Base-by-base conservation (phyloP, 257 asterid genomes). In the Apocynum venetum region DNA sequence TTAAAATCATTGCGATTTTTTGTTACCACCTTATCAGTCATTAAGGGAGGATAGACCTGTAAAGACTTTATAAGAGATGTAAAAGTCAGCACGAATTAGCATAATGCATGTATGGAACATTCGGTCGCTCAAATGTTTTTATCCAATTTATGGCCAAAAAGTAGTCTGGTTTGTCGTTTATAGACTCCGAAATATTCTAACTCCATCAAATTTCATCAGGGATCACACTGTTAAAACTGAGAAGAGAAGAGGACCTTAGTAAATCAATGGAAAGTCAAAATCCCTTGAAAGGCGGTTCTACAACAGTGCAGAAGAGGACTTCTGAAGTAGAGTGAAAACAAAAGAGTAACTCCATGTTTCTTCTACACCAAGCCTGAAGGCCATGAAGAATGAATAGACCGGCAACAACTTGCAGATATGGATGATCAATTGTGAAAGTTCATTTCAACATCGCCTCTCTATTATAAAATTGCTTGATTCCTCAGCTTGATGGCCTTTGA, bases 401-500 rank as follows among this genome's bases (percentile, higher is more conserved):
- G 38, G 52, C 36, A 72, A 38, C 7, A 11, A 6, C 59, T 71
- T 59, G 17, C 19, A 43, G 52, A 55, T 10, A 25, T 40, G 41
- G 77, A 31, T n/a, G 65, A 31, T 56, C 53, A 49, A 64, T 38
- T 38, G 44, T 59, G 41, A 41, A 31, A 35, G 55, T 43, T 17
- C 60, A 60, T 38, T 61, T 61, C 13, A 3, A 41, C 25, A 14
- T 67, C 35, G 48, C 67, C 48, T 13, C 25, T 40, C 57, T 52
- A 40, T 6, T 49, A 2, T 31, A 25, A 13, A n/a, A 71, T 19
- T n/a, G 9, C 65, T 48, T 7, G 43, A 8, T 72, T 63, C 36
- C 61, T 89, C 87, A 88, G 77, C 73, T 89, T 38, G 96, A 95
- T 3, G 93, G 96, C 84, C 92, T 91, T 85, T 96, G 99, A 84